These are phyloP conservation scores for Theileria sp. DNA, from an alignment of 169 alveolate genomes.

Conservation along the genomic window DNA sequence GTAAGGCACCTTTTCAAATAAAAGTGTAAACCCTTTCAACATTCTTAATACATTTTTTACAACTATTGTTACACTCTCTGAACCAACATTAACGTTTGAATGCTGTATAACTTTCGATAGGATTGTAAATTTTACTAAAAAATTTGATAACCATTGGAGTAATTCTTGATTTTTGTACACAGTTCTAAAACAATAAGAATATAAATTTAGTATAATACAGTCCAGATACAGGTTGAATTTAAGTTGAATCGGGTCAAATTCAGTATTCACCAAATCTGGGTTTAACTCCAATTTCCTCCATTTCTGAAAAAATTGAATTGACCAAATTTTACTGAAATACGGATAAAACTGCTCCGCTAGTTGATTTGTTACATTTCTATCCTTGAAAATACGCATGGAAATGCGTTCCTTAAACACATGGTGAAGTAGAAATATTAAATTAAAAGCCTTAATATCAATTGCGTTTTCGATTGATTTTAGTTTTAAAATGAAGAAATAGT, in stretches of 20 bases:
- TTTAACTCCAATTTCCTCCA: constrained; percentile 30
- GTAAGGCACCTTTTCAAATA: constrained; percentile 46
- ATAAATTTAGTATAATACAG: constrained; percentile 27
- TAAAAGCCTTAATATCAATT: constrained; percentile 8
- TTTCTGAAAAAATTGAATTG: constrained; percentile 32
- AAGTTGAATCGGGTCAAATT: constrained; percentile 8
- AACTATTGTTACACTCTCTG: neutral
- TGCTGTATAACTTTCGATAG: constrained; percentile 5
- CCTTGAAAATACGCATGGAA: constrained; percentile 40
- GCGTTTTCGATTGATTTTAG: neutral
- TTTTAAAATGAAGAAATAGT: constrained; percentile 19
- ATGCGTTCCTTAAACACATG: constrained; percentile 57
- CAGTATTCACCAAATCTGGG: neutral
- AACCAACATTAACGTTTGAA: neutral
- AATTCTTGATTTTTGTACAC: constrained; percentile 28
- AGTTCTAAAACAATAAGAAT: constrained; percentile 26
- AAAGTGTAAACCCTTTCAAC: constrained; percentile 16
- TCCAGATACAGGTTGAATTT: constrained; percentile 43
- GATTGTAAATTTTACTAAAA: constrained; percentile 14
- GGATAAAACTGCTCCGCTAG: constrained; percentile 44
- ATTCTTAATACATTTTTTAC: constrained; percentile 32
- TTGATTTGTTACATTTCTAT: constrained; percentile 22
- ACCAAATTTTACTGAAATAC: constrained; percentile 50
- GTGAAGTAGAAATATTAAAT: constrained; percentile 24
- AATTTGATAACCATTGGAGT: constrained; percentile 28